Evolutionary conservation across 2,329 filamentous ascomycete species (phyloP).

Genomic region (Botrytis hyacinthi): DNA sequence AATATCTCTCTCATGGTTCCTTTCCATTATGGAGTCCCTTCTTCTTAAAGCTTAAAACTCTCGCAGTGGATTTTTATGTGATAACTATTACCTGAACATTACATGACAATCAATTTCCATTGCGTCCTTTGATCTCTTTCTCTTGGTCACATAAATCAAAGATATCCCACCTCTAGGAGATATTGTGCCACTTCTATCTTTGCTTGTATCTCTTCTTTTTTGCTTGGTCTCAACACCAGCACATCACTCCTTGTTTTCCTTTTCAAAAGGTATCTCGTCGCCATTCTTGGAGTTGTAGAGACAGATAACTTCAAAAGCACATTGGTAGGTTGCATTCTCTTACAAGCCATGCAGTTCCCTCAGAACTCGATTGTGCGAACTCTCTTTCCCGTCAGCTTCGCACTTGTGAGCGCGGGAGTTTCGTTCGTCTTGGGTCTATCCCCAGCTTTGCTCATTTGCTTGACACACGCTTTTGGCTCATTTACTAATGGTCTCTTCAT

Average conservation of each 20-base stretch:
- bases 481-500: background rate
- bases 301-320: background rate
- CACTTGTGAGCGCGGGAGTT: background rate
- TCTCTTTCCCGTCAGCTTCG: background rate
- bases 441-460: background rate
- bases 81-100: constrained; percentile 1
- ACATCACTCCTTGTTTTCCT: background rate
- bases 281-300: background rate
- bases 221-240: constrained; percentile 15
- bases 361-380: background rate
- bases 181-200: background rate
- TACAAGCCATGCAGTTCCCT: background rate
- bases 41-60: background rate
- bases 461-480: background rate
- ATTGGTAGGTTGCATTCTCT: background rate
- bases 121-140: constrained; percentile 5
- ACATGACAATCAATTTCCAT: background rate
- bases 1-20: background rate
- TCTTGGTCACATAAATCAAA: background rate
- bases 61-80: background rate
- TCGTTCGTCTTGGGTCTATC: background rate
- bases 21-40: background rate
- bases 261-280: no score
- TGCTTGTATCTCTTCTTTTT: background rate
- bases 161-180: background rate